Evolutionary conservation across 2,329 filamentous ascomycete species (phyloP).

Genomic region (Apiospora saccharicola): DNA sequence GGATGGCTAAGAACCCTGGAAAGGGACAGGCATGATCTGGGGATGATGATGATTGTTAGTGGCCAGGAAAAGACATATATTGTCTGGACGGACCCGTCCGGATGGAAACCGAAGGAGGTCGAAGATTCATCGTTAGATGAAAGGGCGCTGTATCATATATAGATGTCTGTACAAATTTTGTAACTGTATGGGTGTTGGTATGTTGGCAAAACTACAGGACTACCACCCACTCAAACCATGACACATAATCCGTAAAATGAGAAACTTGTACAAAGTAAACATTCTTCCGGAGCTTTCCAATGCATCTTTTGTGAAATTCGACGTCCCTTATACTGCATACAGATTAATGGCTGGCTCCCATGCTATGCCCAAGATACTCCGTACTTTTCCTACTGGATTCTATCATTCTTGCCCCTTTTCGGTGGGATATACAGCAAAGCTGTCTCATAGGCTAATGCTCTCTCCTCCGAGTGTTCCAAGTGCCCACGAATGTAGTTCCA

Average conservation of each 20-base stretch:
- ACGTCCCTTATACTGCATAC: not conserved
- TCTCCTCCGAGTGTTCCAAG: no score
- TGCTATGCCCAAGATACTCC: not conserved
- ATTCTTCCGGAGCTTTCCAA: not conserved
- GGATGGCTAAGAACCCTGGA: slow-evolving; percentile 41
- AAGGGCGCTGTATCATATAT: slow-evolving; percentile 26
- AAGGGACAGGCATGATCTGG: not conserved
- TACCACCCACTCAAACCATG: not conserved
- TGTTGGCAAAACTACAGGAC: not conserved
- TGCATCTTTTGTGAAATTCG: no score
- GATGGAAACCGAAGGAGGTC: not conserved
- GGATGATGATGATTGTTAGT: not conserved
- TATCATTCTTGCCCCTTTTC: not conserved
- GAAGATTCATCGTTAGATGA: slow-evolving; percentile 23
- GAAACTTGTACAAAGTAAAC: not conserved
- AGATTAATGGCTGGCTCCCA: no score
- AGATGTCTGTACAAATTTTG: slow-evolving; percentile 25
- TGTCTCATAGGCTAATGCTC: no score
- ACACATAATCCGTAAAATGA: slow-evolving; percentile 15
- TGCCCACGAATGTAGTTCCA: no score
- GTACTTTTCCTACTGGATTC: not conserved
- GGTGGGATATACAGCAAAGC: not conserved
- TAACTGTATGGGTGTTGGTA: slow-evolving; percentile 7
- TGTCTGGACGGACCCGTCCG: not conserved
- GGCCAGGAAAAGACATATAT: not conserved